phyloP scores from a whole-genome alignment of 208 protist genomes.

The Vickermania ingenoplastis region DNA sequence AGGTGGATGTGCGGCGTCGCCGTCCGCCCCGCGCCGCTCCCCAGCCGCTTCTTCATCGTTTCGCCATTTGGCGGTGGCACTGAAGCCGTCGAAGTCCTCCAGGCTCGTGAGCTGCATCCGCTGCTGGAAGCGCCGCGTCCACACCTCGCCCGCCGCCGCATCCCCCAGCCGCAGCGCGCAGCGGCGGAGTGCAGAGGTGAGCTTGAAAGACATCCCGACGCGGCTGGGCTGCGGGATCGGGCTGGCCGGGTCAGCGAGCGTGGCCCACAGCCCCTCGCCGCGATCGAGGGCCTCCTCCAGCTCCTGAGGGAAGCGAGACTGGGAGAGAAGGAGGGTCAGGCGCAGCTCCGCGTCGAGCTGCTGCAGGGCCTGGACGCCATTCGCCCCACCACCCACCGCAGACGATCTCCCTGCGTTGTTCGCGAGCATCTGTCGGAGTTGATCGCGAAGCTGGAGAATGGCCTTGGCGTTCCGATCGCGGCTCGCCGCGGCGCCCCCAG shows the following conservation, averaged over 20 bases:
- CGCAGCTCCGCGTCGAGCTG: constrained; percentile 62
- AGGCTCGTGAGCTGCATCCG: constrained; percentile 30
- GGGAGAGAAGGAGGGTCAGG: constrained; percentile 49
- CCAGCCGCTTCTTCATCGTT: too few species aligned
- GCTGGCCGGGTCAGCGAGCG: constrained; percentile 31
- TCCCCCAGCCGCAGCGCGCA: constrained; percentile 48
- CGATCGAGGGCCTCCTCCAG: constrained; percentile 52
- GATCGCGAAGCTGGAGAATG: constrained; percentile 2
- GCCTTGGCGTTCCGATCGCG: too few species aligned
- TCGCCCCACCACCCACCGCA: too few species aligned
- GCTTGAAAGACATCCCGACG: constrained; percentile 47
- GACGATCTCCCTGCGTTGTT: too few species aligned
- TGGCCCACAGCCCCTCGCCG: constrained; percentile 56
- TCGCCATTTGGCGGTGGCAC: background rate
- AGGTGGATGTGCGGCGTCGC: background rate
- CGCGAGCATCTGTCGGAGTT: constrained; percentile 21
- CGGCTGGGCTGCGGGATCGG: constrained; percentile 38
- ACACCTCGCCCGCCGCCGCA: constrained; percentile 36
- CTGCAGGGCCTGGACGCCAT: too few species aligned
- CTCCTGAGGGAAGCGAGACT: constrained; percentile 37
- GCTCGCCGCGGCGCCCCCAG: too few species aligned
- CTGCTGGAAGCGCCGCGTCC: constrained; percentile 66
- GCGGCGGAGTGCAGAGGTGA: constrained; percentile 65
- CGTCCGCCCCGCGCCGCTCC: too few species aligned
- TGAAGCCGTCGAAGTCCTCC: constrained; percentile 34